Evolutionary conservation across 1,139 yeast genomes (phyloP).

Genomic region (Saccharomyces hybrid): DNA sequence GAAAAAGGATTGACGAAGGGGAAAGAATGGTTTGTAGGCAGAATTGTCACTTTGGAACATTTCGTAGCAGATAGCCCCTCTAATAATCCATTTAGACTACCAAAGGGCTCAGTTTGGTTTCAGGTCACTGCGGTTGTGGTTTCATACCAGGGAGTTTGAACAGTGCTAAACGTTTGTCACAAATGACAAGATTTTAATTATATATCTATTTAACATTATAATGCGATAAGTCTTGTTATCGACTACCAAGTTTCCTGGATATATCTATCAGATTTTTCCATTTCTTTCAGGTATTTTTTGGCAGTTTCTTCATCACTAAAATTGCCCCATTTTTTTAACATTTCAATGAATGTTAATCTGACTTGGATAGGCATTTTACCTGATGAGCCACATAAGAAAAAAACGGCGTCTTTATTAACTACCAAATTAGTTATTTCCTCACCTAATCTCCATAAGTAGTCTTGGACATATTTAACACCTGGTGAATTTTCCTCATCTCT

Average conservation of each 20-base stretch:
- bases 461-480: conserved; percentile 61
- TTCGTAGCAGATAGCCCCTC: conserved; percentile 12
- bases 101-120: conserved; percentile 25
- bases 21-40: conserved; percentile 31
- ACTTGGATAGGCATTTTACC: conserved; percentile 95
- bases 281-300: conserved; percentile 40
- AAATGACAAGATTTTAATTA: background rate
- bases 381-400: conserved; percentile 85
- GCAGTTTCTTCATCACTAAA: conserved; percentile 41
- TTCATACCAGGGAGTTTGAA: conserved; percentile 5
- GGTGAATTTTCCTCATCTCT: conserved; percentile 41
- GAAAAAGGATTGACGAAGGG: conserved; percentile 15
- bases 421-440: conserved; percentile 45
- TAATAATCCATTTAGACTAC: conserved; percentile 23
- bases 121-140: conserved; percentile 24
- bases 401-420: conserved; percentile 45
- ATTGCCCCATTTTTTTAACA: conserved; percentile 40
- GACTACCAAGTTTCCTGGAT: conserved; percentile 88
- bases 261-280: conserved; percentile 66
- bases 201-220: background rate
- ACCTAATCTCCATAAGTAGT: conserved; percentile 47
- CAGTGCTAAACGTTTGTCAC: background rate
- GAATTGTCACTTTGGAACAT: conserved; percentile 20
- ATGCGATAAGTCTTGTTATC: background rate
- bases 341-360: conserved; percentile 61